Percentiles rank a stretch among this genome's conserved stretches.
These are phyloP conservation scores for Ephemerocybe angulata DNA, from an alignment of 768 basidiomycete genomes.

Conservation along the genomic window DNA sequence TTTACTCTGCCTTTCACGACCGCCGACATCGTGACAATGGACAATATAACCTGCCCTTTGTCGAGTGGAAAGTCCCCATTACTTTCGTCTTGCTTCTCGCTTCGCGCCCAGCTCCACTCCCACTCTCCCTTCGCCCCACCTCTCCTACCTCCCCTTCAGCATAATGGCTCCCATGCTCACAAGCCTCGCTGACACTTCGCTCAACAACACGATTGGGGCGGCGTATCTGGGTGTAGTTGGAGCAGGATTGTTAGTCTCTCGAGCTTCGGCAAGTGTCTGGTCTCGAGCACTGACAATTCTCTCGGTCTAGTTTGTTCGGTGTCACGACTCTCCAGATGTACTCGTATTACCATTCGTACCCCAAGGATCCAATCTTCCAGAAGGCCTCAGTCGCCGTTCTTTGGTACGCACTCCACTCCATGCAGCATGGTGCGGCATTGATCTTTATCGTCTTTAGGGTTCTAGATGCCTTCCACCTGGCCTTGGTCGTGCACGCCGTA, in stretches of 20 bases:
- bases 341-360: constrained; percentile 38
- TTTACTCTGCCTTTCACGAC: background rate
- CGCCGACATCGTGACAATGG: background rate
- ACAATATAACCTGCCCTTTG: background rate
- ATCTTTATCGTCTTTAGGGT: constrained; percentile 18
- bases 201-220: constrained; percentile 40
- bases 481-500: constrained; percentile 30
- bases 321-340: constrained; percentile 37
- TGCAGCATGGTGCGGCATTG: background rate
- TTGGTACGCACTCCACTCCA: constrained; percentile 22
- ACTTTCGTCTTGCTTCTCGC: background rate
- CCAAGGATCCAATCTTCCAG: constrained; percentile 32
- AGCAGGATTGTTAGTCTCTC: constrained; percentile 31
- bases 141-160: constrained; percentile 1
- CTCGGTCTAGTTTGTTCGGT: constrained; percentile 32
- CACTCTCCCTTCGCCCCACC: background rate
- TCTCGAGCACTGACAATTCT: background rate
- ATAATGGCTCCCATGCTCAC: constrained; percentile 19
- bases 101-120: background rate
- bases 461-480: constrained; percentile 34
- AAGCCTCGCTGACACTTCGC: constrained; percentile 27
- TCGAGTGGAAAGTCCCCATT: background rate
- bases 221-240: constrained; percentile 32
- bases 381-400: constrained; percentile 34
- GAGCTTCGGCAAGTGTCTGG: background rate